These are phyloP conservation scores for Pleurotus tuber-regium DNA, from an alignment of 768 basidiomycete genomes.

Conservation along the genomic window DNA sequence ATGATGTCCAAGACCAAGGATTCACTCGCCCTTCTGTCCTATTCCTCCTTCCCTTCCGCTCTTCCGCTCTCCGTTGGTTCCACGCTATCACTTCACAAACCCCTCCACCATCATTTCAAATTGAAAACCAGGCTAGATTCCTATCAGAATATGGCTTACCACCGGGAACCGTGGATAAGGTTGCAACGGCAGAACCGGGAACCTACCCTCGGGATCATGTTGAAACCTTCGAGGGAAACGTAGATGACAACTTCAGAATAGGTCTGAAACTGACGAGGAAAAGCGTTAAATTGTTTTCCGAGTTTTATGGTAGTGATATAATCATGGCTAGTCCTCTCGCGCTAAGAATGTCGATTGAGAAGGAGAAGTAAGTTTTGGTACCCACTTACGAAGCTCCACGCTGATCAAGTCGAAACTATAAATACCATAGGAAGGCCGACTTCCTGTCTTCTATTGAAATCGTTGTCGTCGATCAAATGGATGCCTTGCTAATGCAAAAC, in stretches of 20 bases:
- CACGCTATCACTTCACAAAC: slow-evolving; percentile 76
- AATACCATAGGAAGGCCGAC: slow-evolving; percentile 83
- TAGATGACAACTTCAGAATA: slow-evolving; percentile 92
- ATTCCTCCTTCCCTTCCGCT: slow-evolving; percentile 90
- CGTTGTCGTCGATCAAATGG: slow-evolving; percentile 87
- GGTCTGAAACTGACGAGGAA: slow-evolving; percentile 93
- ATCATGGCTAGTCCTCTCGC: slow-evolving; percentile 94
- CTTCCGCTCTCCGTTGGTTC: slow-evolving; percentile 81
- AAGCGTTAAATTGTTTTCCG: slow-evolving; percentile 86
- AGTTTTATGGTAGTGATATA: slow-evolving; percentile 89
- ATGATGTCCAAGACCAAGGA: slow-evolving; percentile 92
- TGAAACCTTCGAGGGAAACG: slow-evolving; percentile 93
- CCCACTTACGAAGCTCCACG: too few relatives aligned
- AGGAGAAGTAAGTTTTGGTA: slow-evolving; percentile 82
- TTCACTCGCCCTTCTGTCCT: slow-evolving; percentile 96
- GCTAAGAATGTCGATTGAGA: slow-evolving; percentile 87
- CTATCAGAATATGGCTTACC: slow-evolving; percentile 81
- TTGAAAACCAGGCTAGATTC: slow-evolving; percentile 88
- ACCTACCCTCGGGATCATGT: slow-evolving; percentile 87
- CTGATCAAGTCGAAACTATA: too few relatives aligned
- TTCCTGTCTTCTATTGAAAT: slow-evolving; percentile 94
- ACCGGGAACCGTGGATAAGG: slow-evolving; percentile 74
- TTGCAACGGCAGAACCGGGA: slow-evolving; percentile 68
- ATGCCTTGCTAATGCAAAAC: slow-evolving; percentile 95
- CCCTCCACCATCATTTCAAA: slow-evolving; percentile 68